These are phyloP conservation scores for Neurospora sp. DNA, from an alignment of 2,329 filamentous ascomycete genomes.

Conservation along the genomic window DNA sequence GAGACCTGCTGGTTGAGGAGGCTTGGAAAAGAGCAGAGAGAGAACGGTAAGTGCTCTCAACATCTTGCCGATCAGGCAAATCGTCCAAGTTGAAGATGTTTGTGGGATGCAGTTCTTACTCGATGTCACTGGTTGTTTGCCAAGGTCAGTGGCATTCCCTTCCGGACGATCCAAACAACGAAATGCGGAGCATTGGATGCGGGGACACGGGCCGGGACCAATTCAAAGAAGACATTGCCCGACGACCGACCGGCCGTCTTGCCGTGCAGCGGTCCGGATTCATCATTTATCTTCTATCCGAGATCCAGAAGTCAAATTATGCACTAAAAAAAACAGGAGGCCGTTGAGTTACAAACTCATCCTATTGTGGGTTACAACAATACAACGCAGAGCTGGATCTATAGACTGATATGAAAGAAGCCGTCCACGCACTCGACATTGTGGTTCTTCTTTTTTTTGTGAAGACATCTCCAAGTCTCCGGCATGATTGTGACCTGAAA, in stretches of 20 bases:
- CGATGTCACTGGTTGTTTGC: background rate
- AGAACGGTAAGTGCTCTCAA: background rate
- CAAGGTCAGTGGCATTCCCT: background rate
- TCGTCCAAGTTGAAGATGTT: background rate
- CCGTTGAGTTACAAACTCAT: too few species aligned
- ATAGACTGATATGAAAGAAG: too few species aligned
- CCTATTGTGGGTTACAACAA: too few species aligned
- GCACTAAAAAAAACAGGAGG: background rate
- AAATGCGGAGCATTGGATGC: background rate
- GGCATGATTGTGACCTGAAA: background rate
- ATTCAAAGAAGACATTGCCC: background rate
- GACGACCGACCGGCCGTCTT: background rate
- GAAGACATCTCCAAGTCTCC: background rate
- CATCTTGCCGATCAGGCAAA: background rate
- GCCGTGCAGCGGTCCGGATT: background rate
- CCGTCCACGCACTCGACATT: too few species aligned
- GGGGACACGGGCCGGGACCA: background rate
- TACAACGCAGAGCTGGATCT: too few species aligned
- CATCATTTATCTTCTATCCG: background rate
- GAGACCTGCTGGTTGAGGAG: background rate
- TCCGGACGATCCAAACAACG: background rate
- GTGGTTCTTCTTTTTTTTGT: too few species aligned
- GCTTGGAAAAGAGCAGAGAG: conserved; percentile 1
- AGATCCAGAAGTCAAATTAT: background rate
- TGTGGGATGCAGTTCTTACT: background rate